Evolutionary conservation across 2,329 filamentous ascomycete species (phyloP).

Genomic region (Domatiomyces globalis): DNA sequence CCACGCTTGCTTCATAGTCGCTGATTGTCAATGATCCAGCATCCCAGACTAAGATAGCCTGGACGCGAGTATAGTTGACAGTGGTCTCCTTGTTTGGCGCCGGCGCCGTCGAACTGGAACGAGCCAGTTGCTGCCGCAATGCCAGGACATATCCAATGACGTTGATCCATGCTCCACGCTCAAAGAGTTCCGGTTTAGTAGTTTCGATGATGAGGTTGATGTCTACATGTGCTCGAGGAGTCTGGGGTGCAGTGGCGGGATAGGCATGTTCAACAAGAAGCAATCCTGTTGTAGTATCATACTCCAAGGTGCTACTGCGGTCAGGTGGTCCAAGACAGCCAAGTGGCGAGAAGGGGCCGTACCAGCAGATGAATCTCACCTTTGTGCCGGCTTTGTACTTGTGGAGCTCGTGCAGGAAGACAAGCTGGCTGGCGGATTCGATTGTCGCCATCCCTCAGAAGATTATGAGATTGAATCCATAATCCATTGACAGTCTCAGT

Average conservation of each 20-base stretch:
- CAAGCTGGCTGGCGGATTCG: conserved; percentile 44
- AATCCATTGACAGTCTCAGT: neutral
- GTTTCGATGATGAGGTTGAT: conserved; percentile 55
- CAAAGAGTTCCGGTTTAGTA: conserved; percentile 47
- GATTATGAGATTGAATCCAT: neutral
- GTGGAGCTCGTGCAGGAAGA: conserved; percentile 50
- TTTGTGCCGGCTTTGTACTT: conserved; percentile 49
- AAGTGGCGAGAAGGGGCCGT: conserved; percentile 25
- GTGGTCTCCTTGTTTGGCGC: neutral
- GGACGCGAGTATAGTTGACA: conserved; percentile 38
- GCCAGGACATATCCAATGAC: conserved; percentile 59
- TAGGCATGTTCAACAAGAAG: conserved; percentile 57
- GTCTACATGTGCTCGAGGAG: conserved; percentile 48
- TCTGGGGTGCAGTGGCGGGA: conserved; percentile 28
- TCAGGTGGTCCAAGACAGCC: neutral
- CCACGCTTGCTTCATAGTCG: conserved; percentile 44
- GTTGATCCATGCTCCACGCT: conserved; percentile 72
- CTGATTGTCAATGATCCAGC: conserved; percentile 58
- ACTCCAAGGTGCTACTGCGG: conserved; percentile 42
- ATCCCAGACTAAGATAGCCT: conserved; percentile 65
- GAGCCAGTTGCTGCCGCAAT: neutral
- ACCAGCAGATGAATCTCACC: conserved; percentile 88
- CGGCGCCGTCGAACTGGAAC: neutral
- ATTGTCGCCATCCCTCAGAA: neutral
- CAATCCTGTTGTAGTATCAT: conserved; percentile 42